phyloP scores from a whole-genome alignment of 257 asterid genomes.

The Sherardia arvensis region DNA sequence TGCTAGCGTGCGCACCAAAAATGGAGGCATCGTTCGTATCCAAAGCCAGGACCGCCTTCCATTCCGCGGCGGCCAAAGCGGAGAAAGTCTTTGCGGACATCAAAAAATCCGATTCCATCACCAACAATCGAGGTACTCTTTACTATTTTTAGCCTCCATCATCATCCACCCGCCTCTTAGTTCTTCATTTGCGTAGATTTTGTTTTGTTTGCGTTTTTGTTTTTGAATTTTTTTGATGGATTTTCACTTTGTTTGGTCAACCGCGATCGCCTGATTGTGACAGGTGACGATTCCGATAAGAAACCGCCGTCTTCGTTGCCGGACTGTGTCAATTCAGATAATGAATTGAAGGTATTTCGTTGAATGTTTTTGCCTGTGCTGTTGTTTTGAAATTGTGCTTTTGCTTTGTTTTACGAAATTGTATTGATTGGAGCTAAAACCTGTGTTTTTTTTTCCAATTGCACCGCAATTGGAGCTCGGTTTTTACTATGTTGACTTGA shows the following conservation, averaged over 20 bases:
- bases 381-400: neutral
- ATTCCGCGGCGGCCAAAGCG: conserved; percentile 98
- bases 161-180: neutral
- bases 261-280: conserved; percentile 11
- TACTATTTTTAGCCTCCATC: conserved; percentile 33
- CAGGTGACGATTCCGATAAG: conserved; percentile 44
- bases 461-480: neutral
- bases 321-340: conserved; percentile 34
- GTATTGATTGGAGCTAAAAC: neutral
- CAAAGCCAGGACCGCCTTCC: conserved; percentile 87
- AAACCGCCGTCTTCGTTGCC: conserved; percentile 47
- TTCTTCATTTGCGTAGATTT: neutral
- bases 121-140: conserved; percentile 39
- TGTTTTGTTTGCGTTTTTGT: neutral
- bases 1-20: conserved; percentile 24
- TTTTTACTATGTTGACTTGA: neutral
- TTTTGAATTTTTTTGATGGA: neutral
- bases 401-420: neutral
- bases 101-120: conserved; percentile 60
- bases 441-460: neutral
- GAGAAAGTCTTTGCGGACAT: conserved; percentile 92
- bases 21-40: conserved; percentile 91
- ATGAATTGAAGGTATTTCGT: conserved; percentile 42
- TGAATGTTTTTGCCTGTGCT: neutral
- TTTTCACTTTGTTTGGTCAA: conserved; percentile 3